Evolutionary conservation across 768 basidiomycete genomes (phyloP).

Genomic region (Boletus reticulatus): DNA sequence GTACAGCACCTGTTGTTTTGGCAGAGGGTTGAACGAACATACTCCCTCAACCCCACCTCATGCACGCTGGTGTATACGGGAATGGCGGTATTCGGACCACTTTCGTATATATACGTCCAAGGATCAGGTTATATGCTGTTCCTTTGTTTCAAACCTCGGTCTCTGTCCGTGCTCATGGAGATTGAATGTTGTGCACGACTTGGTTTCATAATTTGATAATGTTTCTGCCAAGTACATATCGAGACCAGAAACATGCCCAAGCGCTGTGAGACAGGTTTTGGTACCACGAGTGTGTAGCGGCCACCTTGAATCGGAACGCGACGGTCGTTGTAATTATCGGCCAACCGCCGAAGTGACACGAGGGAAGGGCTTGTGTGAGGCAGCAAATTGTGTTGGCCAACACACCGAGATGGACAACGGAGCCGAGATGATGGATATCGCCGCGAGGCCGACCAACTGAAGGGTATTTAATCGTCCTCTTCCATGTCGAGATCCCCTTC

Average conservation of each 20-base stretch:
- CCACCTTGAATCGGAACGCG: background rate
- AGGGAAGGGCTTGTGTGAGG: background rate
- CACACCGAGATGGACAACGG: background rate
- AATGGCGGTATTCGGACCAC: no score
- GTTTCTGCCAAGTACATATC: background rate
- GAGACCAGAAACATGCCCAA: background rate
- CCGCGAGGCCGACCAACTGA: background rate
- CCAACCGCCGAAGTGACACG: background rate
- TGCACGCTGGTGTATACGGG: no score
- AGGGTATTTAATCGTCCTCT: conserved; percentile 42
- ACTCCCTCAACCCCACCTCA: no score
- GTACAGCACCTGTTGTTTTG: no score
- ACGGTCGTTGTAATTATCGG: background rate
- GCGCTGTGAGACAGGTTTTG: background rate
- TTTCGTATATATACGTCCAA: no score
- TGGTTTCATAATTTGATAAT: background rate
- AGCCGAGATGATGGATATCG: background rate
- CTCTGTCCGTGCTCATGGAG: background rate
- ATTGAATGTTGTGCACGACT: background rate
- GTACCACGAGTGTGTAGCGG: background rate
- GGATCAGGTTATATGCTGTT: no score
- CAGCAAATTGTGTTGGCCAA: background rate
- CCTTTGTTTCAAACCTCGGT: no score
- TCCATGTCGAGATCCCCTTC: conserved; percentile 72
- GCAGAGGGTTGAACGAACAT: no score